Percentiles rank a stretch among this genome's conserved stretches.
Conservation (phyloP, 108 stramenopile genomes). For the Mayamaea pseudoterrestris region DNA sequence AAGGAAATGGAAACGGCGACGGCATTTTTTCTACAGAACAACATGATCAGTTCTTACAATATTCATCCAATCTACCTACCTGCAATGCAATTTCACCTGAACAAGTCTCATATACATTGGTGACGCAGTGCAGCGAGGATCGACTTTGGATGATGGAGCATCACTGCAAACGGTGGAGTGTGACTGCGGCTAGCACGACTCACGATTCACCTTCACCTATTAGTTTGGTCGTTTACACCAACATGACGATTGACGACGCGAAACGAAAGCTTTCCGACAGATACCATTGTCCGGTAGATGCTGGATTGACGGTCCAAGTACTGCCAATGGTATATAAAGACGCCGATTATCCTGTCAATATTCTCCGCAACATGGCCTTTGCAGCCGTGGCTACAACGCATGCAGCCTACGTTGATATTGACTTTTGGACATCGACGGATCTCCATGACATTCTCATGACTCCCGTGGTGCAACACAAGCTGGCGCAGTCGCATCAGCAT, state of each 20-base stretch:
- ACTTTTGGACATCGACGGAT: slow-evolving; percentile 71
- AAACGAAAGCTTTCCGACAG: not conserved
- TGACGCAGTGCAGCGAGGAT: slow-evolving; percentile 28
- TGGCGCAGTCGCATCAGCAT: slow-evolving; percentile 21
- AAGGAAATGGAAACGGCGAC: too few species aligned
- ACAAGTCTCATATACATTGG: slow-evolving; percentile 28
- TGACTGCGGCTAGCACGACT: too few species aligned
- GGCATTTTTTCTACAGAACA: too few species aligned
- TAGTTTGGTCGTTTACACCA: slow-evolving; percentile 22
- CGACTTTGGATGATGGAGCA: slow-evolving; percentile 52
- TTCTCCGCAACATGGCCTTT: slow-evolving; percentile 75
- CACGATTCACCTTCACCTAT: not conserved
- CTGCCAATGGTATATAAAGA: not conserved
- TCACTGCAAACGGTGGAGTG: slow-evolving; percentile 51
- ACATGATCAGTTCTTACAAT: not conserved
- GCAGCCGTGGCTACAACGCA: slow-evolving; percentile 45
- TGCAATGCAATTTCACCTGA: too few species aligned
- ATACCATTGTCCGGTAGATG: not conserved
- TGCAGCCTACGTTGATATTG: slow-evolving; percentile 79
- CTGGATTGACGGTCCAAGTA: not conserved
- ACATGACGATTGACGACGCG: slow-evolving; percentile 4
- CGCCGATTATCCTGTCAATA: slow-evolving; percentile 78
- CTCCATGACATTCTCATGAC: slow-evolving; percentile 34
- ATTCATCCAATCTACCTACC: slow-evolving; percentile 7
- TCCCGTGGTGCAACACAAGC: slow-evolving; percentile 8